phyloP scores from a whole-genome alignment of 345 rosid genomes.

The Aethionema arabicum region DNA sequence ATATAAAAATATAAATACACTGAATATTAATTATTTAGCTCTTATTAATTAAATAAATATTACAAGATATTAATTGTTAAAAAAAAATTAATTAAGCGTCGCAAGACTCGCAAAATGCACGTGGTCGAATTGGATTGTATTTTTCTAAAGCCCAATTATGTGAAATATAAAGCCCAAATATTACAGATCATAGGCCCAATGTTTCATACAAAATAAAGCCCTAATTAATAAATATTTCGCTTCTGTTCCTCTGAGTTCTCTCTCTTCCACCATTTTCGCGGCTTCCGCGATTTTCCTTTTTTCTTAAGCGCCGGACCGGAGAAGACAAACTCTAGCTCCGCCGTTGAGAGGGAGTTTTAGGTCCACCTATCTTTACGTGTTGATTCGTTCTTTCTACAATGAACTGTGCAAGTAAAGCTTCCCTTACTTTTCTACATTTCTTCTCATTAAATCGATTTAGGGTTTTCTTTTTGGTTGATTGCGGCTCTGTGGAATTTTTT shows the following conservation, averaged over 20 bases:
- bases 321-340: constrained; percentile 40
- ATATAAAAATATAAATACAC: too few species aligned
- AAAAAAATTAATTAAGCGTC: too few species aligned
- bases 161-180: constrained; percentile 9
- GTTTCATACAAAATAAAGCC: constrained; percentile 9
- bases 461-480: constrained; percentile 4
- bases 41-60: too few species aligned
- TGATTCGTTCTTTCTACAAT: constrained; percentile 35
- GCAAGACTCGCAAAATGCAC: too few species aligned
- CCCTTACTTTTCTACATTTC: neutral
- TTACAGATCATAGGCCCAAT: constrained; percentile 12
- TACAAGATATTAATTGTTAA: too few species aligned
- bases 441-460: neutral
- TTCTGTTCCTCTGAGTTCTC: neutral
- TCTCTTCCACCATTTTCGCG: constrained; percentile 22
- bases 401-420: constrained; percentile 76
- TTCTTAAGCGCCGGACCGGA: constrained; percentile 23
- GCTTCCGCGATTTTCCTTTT: constrained; percentile 28
- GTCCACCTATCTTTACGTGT: neutral
- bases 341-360: neutral
- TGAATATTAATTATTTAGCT: too few species aligned
- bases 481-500: constrained; percentile 21
- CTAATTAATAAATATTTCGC: too few species aligned
- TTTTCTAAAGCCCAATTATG: too few species aligned
- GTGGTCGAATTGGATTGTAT: too few species aligned